A percentile compares a stretch with the other conserved stretches of the same genome.
Evolutionary conservation across 305 asterid genomes (phyloP).

Genomic region (Nicotiana rustica): DNA sequence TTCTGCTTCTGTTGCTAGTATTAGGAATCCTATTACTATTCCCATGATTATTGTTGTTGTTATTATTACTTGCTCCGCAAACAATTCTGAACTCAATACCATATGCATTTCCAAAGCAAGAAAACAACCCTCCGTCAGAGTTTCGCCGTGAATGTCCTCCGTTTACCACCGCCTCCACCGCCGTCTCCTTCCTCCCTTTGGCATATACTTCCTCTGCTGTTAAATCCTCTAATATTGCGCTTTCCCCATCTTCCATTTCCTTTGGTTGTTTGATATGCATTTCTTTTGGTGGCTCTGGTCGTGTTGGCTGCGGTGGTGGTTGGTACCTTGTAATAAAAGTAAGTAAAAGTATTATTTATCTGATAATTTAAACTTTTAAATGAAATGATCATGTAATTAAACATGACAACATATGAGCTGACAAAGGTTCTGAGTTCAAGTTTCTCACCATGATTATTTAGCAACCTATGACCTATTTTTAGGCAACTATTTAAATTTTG

Average conservation of each 20-base stretch:
- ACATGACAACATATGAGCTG: background rate
- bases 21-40: background rate
- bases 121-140: constrained; percentile 17
- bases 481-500: background rate
- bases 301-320: constrained; percentile 30
- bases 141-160: constrained; percentile 25
- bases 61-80: constrained; percentile 16
- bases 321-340: constrained; percentile 1
- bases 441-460: background rate
- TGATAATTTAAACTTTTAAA: background rate
- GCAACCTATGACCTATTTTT: background rate
- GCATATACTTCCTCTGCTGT: constrained; percentile 68
- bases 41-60: background rate
- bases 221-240: constrained; percentile 64
- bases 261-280: background rate
- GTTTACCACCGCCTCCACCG: background rate
- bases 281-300: background rate
- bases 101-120: constrained; percentile 34
- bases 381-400: background rate
- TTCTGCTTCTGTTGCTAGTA: constrained; percentile 29
- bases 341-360: background rate
- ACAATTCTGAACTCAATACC: constrained; percentile 35
- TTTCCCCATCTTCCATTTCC: constrained; percentile 49
- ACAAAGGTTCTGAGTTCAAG: background rate
- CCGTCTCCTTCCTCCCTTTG: constrained; percentile 46